Evolutionary conservation across 345 rosid genomes (phyloP), one percentile per base, ranked within the genome.

Genomic region (Bretschneidera sinensis): DNA sequence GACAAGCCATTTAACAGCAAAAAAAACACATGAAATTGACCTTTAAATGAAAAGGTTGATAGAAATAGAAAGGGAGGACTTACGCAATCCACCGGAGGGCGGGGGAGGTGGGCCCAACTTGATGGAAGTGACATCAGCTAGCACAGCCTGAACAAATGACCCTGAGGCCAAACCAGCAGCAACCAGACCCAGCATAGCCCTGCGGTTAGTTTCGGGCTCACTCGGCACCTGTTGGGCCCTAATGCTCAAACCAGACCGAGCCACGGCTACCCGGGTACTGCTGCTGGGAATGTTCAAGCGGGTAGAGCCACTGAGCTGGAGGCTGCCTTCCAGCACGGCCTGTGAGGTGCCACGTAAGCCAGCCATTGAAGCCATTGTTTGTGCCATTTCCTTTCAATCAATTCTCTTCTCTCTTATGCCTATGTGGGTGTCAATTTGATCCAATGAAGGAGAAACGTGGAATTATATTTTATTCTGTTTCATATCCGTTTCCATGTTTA

Each of bases 81-180:
- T 81, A 92, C 97, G 83, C 54, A 92, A 81, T 25, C 98, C 98
- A 21, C 97, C 98, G 31, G 97, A 89, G 21, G 88, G 98, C 25
- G 88, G 81, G 0, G 98, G 98, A 59, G 96, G 90, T 15, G 91
- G 89, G 47, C 98, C 97, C 14, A 92, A 66, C 70, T 84, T 89
- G 84, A 92, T 92, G 22, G 96, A 57, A 21, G 6, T 43, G 64
- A 81, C 87, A 0, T 76, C 96, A 9, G 97, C 98, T 18, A 87
- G 76, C 21, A 89, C 96, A 33, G 80, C 87, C 54, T 81, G 85
- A 65, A 79, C 97, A 49, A 84, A 80, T 25, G 97, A 83, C 2
- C 86, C 87, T 0, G 91, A 70, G 16, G 83, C 95, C 61, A 89
- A 66, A 51, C 92, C 87, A 25, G 77, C 77, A 6, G 90, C 94